Evolutionary conservation across 257 asterid genomes (phyloP), one percentile per base, ranked within the genome.

Genomic region (Plantago ovata): DNA sequence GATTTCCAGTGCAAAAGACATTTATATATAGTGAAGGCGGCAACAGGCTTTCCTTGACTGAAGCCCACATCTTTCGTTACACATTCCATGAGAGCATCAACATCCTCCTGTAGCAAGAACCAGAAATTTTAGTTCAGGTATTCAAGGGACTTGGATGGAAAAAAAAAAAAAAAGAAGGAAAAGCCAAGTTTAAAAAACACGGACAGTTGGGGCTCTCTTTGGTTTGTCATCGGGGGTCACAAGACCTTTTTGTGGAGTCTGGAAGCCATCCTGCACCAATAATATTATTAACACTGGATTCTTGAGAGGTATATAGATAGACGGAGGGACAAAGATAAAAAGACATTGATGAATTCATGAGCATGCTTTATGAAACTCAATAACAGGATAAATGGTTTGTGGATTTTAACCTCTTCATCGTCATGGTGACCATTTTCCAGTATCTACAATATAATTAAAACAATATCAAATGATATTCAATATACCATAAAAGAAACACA

Each of bases 1-100:
- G 99, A 93, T 77, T 84, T 86, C 99, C 99, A 93, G 69, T 93
- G 89, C 72, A 93, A 81, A 72, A 93, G 97, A 75, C 96, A 93
- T 66, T 93, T 93, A 78, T 86, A 93, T 63, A 93, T 89, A 32
- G 97, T 89, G 81, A 93, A 89, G 69, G 97, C 99, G 19, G 99
- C 97, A 53, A 89, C 92, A 53, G 99, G 96, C 73, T 86, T 93
- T 68, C 97, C 99, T 69, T 93, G 97, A 73, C 97, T 93, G 78
- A 93, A 93, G 41, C 97, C 97, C 58, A 89, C 84, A 52, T 86
- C 94, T 79, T 86, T 89, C 83, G 70, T 77, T 47, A 82, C 92
- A 70, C 95, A 82, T 55, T 89, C 81, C 77, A 93, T 89, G 64
- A 93, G 96, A 23, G 95, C 76, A 78, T 86, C 99, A 70, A 93